Base-by-base conservation (phyloP, 495 filamentous ascomycete genomes). In the Trichoderma parareesei region DNA sequence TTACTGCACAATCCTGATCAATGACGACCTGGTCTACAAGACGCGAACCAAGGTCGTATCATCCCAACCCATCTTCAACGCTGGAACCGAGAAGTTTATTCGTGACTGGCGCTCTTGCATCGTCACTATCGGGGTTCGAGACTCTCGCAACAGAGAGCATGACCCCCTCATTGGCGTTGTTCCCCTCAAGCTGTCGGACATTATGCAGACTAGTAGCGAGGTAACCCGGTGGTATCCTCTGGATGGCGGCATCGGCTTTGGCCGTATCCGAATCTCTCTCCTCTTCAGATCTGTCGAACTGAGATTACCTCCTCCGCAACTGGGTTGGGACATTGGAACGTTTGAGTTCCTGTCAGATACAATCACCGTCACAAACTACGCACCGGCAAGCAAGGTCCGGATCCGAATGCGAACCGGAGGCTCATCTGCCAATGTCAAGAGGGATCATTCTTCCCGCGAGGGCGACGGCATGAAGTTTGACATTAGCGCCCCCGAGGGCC, bases 31-130 rank as follows among this genome's bases (percentile, higher is more conserved):
- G 71, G 90, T 93, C 61, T 98, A 97, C 77, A 89, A 91, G 67
- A 98, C 93, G 40, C 86, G 93, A 68, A 81, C 89, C 27, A 97
- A 98, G 77, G 92, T 90, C 37, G 87, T 96, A 13, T 95, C 90
- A 67, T 93, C 89, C 57, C 92, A 93, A 74, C 93, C 93, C 10
- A 97, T 97, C 67, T 98, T 96, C 79, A 96, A 97, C 69, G 93
- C 93, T 14, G 93, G 93, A 43, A 96, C 92, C 6, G 93, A 98
- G 71, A 84, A 90, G 3, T 98, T 98, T 69, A 81, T 97, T n/a
- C 87, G 93, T 13, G 93, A 98, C 73, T 98, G 93, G 93, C 82
- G 92, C 59, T 92, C 89, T 42, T 82, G 85, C 41, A 87, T 97
- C 60, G 84, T 96, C 43, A 96, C 92, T 0, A 82, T 97, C 62